phyloP scores from a whole-genome alignment of 2,329 filamentous ascomycete genomes.

The Exophiala bonariae region DNA sequence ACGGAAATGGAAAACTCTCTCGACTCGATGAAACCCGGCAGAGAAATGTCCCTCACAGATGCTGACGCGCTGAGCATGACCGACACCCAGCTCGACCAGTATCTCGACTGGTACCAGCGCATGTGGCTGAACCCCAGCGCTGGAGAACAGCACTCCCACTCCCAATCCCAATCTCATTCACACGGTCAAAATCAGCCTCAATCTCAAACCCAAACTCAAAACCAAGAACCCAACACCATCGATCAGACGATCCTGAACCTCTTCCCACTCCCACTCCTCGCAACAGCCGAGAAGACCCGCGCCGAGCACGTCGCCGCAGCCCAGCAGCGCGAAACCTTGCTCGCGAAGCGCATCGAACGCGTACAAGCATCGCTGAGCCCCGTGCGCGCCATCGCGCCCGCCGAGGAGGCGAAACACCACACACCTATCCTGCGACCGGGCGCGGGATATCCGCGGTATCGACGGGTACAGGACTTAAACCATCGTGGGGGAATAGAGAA shows the following conservation, averaged over 20 bases:
- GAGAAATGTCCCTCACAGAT: slow-evolving; percentile 59
- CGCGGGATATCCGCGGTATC: slow-evolving; percentile 47
- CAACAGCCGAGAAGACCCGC: slow-evolving; percentile 2
- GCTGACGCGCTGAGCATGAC: slow-evolving; percentile 64
- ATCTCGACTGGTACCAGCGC: slow-evolving; percentile 76
- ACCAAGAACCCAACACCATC: slow-evolving; percentile 24
- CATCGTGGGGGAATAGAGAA: slow-evolving; percentile 36
- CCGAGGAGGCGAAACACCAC: slow-evolving; percentile 23
- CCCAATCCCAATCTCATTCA: too few species aligned
- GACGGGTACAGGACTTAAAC: not conserved
- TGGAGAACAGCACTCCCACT: too few species aligned
- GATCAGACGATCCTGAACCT: slow-evolving; percentile 33
- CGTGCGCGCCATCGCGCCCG: slow-evolving; percentile 32
- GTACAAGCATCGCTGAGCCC: slow-evolving; percentile 45
- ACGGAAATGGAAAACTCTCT: not conserved
- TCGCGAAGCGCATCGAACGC: slow-evolving; percentile 34
- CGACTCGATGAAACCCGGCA: slow-evolving; percentile 36
- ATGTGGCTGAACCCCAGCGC: slow-evolving; percentile 56
- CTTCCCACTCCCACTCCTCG: slow-evolving; percentile 21
- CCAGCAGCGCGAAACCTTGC: slow-evolving; percentile 18
- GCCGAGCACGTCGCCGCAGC: slow-evolving; percentile 15
- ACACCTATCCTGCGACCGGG: slow-evolving; percentile 46
- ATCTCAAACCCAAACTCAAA: slow-evolving; percentile 42
- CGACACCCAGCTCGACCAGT: slow-evolving; percentile 66
- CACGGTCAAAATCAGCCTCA: too few species aligned